Evolutionary conservation across 768 basidiomycete genomes (phyloP), one percentile per base, ranked within the genome.

Genomic region (Pulveroboletus sp.): DNA sequence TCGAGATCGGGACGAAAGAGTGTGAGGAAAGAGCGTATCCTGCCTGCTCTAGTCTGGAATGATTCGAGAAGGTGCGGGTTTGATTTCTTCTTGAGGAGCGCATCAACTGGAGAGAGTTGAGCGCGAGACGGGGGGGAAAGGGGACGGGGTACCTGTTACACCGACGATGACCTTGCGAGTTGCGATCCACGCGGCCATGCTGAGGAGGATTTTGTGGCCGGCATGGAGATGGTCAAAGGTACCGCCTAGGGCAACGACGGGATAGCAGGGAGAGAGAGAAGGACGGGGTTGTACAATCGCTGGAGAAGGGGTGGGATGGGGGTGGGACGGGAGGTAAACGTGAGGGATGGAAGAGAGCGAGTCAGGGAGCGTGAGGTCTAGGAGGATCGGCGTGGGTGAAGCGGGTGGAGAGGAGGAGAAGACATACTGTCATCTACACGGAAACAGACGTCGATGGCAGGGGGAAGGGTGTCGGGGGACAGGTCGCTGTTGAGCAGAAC

Each of bases 191-290:
- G 89, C 83, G 11, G 82, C 86, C 83, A 96, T 92, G 61, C 91
- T 89, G 10, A 99, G 79, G 27, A 99, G 80, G 52, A 99, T 94
- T 70, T 96, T 96, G 73, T 99, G 96, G 0, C 95, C 96, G 4
- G 93, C 82, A 64, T 99, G 96, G 14, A 99, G 80, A 66, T 98
- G 96, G 69, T 99, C 96, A 68, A 98, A 98, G 0, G 96, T 98
- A 0, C 96, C 96, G 6, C 96, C 95, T 8, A 97, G 76, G 0
- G 83, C 87, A n/a, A 86, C 81, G 45, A 92, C 88, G 11, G 85
- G 86, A 62, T 71, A 78, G 11, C 55, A 43, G 6, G 71, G 55
- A 1, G 54, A 44, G 17, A n/a, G 42, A 3, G 46, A 50, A 27
- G 42, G 33, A 26, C 7, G 33, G 8, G 27, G 3, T 10, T 39